Evolutionary conservation across 331 rosid genomes (phyloP), one percentile per base, ranked within the genome.

Genomic region (Phaseolus coccineus): DNA sequence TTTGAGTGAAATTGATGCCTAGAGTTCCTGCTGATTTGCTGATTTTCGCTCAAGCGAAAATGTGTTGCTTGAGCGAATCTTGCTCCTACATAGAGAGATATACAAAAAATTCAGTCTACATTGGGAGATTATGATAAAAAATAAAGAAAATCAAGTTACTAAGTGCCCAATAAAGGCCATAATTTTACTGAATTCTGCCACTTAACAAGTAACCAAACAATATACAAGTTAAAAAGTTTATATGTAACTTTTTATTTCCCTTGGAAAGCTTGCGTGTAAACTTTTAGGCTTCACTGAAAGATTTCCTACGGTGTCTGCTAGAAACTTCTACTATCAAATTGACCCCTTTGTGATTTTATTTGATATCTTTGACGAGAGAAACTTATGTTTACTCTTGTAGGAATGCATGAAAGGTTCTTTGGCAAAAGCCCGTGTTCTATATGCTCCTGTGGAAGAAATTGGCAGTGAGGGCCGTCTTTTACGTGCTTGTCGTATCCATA

Each of bases 401-500:
- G 88, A 89, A 24, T 84, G 88, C 83, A 89, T 95, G 99, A 91
- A 78, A 88, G 98, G 98, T 89, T 86, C 98, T 53, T 72, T 82
- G 77, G 97, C 90, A 79, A 93, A 84, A 90, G 96, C 98, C 16
- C 84, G 86, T 69, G 93, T 95, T 37, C 80, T 95, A 11, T 91
- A 89, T 85, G 85, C 87, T 63, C 98, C 98, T 5, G 89, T 95
- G 68, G 97, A 89, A 90, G 99, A 93, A 87, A 86, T 90, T 80
- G 94, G 92, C 77, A 83, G 83, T 28, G 91, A 89, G 80, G 90
- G 79, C 10, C 84, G 93, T 74, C 88, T 95, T 55, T 15, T 87
- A 24, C 88, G 80, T 78, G 99, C 97, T 58, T 93, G 94, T 83
- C 90, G 96, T 93, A 95, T 95, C 98, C 97, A 75, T 76, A 55